phyloP scores from a whole-genome alignment of 2,329 filamentous ascomycete species.

The Ascochyta rabiei region DNA sequence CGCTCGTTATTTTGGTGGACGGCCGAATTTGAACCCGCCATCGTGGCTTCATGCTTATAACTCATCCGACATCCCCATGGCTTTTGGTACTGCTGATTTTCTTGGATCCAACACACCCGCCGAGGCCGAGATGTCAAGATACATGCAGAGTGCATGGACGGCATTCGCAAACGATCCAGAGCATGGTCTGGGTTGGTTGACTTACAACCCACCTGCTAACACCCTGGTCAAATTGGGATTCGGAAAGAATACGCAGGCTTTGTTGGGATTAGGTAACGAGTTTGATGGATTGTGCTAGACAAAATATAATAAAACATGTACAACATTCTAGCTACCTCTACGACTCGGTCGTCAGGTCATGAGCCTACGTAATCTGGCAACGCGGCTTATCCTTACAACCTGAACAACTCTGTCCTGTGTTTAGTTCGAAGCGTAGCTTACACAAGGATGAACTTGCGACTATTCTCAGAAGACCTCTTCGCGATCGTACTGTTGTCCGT shows the following conservation, averaged over 20 bases:
- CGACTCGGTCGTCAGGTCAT: no score
- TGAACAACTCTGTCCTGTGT: no score
- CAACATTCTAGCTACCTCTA: background rate
- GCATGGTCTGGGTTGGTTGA: slow-evolving; percentile 24
- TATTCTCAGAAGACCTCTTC: background rate
- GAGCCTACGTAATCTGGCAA: no score
- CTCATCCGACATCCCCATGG: slow-evolving; percentile 30
- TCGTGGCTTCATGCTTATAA: slow-evolving; percentile 33
- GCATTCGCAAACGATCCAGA: slow-evolving; percentile 41
- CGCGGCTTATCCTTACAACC: no score
- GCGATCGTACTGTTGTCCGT: background rate
- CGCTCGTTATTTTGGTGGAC: slow-evolving; percentile 26
- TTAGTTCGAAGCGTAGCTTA: background rate
- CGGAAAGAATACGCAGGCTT: slow-evolving; percentile 32
- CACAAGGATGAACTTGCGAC: background rate
- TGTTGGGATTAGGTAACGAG: slow-evolving; percentile 38
- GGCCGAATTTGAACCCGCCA: slow-evolving; percentile 27
- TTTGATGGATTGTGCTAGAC: slow-evolving; percentile 26
- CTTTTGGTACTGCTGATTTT: slow-evolving; percentile 32
- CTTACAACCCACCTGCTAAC: slow-evolving; percentile 21
- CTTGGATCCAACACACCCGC: slow-evolving; percentile 23
- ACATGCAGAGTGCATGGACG: slow-evolving; percentile 40
- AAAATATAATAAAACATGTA: background rate
- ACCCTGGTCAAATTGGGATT: slow-evolving; percentile 27
- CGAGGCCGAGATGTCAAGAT: slow-evolving; percentile 35